Evolutionary conservation across 768 basidiomycete genomes (phyloP).

Genomic region (Boletus reticulatus): DNA sequence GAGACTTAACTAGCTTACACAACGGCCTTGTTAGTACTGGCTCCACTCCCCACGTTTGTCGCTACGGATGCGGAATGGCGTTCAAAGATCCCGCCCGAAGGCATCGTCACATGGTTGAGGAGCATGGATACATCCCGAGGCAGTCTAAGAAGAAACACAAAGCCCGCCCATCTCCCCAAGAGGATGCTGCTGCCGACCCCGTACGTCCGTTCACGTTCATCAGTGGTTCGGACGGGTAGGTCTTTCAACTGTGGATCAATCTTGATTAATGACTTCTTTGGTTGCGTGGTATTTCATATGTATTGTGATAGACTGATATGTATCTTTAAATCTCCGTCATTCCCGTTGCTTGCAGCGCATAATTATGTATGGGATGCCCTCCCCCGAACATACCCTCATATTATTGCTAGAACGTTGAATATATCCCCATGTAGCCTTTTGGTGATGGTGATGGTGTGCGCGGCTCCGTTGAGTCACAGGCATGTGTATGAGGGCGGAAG

Average conservation of each 20-base stretch:
- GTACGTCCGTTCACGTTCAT: constrained; percentile 33
- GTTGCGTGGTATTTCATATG: constrained; percentile 20
- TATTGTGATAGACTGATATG: constrained; percentile 21
- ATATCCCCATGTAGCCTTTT: constrained; percentile 21
- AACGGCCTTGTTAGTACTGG: constrained; percentile 46
- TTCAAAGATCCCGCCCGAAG: constrained; percentile 68
- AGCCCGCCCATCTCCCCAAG: constrained; percentile 31
- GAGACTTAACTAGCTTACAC: constrained; percentile 9
- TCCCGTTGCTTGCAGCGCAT: constrained; percentile 8
- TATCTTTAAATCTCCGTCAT: constrained; percentile 22
- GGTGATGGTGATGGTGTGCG: background rate
- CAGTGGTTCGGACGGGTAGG: constrained; percentile 27
- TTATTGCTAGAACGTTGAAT: constrained; percentile 9
- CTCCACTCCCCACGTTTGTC: constrained; percentile 52
- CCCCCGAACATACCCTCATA: constrained; percentile 14
- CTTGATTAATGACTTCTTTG: background rate
- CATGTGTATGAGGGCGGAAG: background rate
- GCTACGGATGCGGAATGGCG: constrained; percentile 45
- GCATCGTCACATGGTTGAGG: constrained; percentile 55
- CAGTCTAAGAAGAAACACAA: constrained; percentile 45
- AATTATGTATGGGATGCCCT: constrained; percentile 14
- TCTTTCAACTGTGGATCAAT: background rate
- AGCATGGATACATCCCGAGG: constrained; percentile 50
- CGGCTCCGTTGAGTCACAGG: background rate
- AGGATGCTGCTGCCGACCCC: constrained; percentile 21